Percentiles rank a stretch among this genome's conserved stretches.
Conservation (phyloP, 2,329 filamentous ascomycete species). For the Ophiocordyceps unilateralis region DNA sequence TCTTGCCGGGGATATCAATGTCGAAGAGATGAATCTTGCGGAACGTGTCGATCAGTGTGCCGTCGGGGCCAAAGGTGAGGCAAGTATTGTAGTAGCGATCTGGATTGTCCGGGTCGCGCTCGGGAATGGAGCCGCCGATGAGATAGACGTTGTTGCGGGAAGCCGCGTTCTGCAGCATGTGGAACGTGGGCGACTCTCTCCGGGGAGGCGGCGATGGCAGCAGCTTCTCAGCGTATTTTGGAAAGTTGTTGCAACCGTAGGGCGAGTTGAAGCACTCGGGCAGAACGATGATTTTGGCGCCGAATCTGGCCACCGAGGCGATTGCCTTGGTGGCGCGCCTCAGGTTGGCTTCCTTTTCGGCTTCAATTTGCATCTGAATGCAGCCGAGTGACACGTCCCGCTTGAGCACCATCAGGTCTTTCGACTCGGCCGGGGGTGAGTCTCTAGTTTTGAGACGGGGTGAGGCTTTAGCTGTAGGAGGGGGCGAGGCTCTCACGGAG, state of each 20-base stretch:
- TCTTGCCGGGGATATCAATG: slow-evolving; percentile 92
- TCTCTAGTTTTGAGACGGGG: too few species aligned
- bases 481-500: too few species aligned
- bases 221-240: slow-evolving; percentile 81
- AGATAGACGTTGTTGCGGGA: slow-evolving; percentile 64
- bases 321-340: slow-evolving; percentile 65
- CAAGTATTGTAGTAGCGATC: slow-evolving; percentile 78
- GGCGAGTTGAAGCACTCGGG: slow-evolving; percentile 99
- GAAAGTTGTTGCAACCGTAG: slow-evolving; percentile 82
- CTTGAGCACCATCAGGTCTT: slow-evolving; percentile 38
- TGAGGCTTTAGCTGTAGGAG: too few species aligned
- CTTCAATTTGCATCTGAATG: slow-evolving; percentile 63
- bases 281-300: slow-evolving; percentile 76
- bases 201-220: slow-evolving; percentile 53
- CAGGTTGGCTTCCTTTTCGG: slow-evolving; percentile 78
- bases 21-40: slow-evolving; percentile 95
- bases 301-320: slow-evolving; percentile 55
- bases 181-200: slow-evolving; percentile 64
- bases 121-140: slow-evolving; percentile 83
- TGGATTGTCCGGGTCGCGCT: slow-evolving; percentile 37
- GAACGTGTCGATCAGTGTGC: slow-evolving; percentile 69
- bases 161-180: slow-evolving; percentile 67
- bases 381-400: slow-evolving; percentile 65
- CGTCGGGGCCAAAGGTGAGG: slow-evolving; percentile 63
- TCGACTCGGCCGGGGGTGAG: too few species aligned